Conservation (phyloP, 345 rosid genomes). For the Syzygium oleosum region DNA sequence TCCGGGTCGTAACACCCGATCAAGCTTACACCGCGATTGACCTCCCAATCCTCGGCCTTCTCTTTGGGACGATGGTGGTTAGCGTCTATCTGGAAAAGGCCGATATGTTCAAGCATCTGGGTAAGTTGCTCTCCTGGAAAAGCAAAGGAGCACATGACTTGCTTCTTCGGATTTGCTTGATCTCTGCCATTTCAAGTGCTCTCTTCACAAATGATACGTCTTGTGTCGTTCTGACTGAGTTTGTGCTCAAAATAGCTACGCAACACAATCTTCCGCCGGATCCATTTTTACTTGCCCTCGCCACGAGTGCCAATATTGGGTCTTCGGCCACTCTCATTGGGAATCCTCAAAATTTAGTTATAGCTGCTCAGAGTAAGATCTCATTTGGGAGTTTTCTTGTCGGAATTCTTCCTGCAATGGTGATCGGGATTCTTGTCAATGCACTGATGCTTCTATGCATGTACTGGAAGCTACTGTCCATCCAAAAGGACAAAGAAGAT, state of each 20-base stretch:
- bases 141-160: conserved; percentile 73
- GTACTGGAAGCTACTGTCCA: conserved; percentile 67
- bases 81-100: conserved; percentile 75
- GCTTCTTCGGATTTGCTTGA: conserved; percentile 54
- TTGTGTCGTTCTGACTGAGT: conserved; percentile 78
- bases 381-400: conserved; percentile 52
- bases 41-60: conserved; percentile 83
- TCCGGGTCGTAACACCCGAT: conserved; percentile 55
- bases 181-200: conserved; percentile 79
- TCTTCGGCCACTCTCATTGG: conserved; percentile 87
- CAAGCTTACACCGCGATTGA: conserved; percentile 80
- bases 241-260: conserved; percentile 71
- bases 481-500: conserved; percentile 49
- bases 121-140: conserved; percentile 60
- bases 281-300: conserved; percentile 74
- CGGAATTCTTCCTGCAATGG: conserved; percentile 71
- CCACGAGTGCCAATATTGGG: conserved; percentile 82
- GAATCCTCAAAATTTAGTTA: conserved; percentile 84
- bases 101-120: conserved; percentile 72
- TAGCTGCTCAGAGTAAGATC: conserved; percentile 64
- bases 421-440: conserved; percentile 52
- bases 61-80: conserved; percentile 91
- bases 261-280: conserved; percentile 75
- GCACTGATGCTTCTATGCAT: conserved; percentile 43
- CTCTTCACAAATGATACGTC: conserved; percentile 83